phyloP scores from a whole-genome alignment of 2,329 filamentous ascomycete species.

The Fusarium sp. region DNA sequence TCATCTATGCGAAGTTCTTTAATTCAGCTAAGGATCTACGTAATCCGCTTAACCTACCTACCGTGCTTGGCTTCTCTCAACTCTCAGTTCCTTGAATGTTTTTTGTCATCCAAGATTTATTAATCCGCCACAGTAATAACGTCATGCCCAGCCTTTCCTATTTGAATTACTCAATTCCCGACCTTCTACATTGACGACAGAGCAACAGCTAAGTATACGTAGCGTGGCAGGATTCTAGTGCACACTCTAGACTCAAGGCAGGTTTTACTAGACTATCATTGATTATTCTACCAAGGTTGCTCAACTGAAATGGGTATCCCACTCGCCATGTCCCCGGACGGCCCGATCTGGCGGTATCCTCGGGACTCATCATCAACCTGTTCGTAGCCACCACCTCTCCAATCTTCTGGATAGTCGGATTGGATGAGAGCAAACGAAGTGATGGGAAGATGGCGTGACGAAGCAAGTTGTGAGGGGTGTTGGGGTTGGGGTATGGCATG shows the following conservation, averaged over 20 bases:
- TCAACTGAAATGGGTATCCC: neutral
- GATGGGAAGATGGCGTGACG: conserved; percentile 18
- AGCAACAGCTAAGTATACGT: neutral
- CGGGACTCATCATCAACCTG: conserved; percentile 7
- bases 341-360: conserved; percentile 14
- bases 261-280: neutral
- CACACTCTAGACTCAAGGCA: neutral
- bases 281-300: neutral
- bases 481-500: conserved; percentile 22
- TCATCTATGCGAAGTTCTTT: neutral
- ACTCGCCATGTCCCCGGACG: conserved; percentile 2
- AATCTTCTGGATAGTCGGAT: neutral
- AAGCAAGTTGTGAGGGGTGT: neutral
- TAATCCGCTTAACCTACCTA: neutral
- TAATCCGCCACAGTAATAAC: neutral
- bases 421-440: neutral
- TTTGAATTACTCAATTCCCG: neutral
- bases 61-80: neutral
- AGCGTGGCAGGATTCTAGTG: neutral
- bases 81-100: neutral
- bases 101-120: neutral
- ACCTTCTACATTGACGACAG: neutral
- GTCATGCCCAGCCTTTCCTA: neutral
- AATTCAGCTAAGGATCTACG: neutral
- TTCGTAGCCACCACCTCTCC: neutral